Base-by-base conservation (phyloP, 2,329 filamentous ascomycete species). In the Apiospora phragmitis region DNA sequence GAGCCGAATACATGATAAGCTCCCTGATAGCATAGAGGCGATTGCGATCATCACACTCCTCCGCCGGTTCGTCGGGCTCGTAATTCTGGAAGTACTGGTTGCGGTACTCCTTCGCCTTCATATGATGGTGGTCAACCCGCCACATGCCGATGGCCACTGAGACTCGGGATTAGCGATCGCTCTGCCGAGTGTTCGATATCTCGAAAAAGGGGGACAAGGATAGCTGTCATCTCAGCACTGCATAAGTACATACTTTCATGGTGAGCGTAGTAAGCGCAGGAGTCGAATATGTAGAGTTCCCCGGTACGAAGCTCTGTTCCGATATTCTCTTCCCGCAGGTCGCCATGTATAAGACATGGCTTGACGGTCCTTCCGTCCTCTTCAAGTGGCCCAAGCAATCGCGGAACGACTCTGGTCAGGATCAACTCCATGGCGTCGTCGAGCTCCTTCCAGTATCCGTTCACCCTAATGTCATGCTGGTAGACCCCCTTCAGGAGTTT, bases 11-110 rank as follows among this genome's bases (percentile, higher is more conserved):
- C 38, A 74, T 75, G 24, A 77, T 71, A 9, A 73, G 71, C 1
- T 73, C 75, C 55, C 77, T 69, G 18, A 73, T 69, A 3, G 73
- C 72, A 62, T 79, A 78, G 2, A 79, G 70, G 24, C 73, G 72
- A 29, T 72, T 76, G 1, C 77, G 70, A 41, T 77, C 75, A 29
- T 78, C 76, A 43, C 68, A 73, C 29, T 78, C 75, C 12, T 75
- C 75, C 1, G 49, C 45, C 3, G 76, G 77, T 45, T 77, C 75
- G 65, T 73, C 74, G 0, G 72, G 73, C 9, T 65, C 51, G 32
- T 70, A 75, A 55, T 75, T 68, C 45, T 69, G 68, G 26, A 75
- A 71, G 70, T 79, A 77, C 29, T 76, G 73, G 1, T 68, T 62
- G 4, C 72, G 72, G 45, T 76, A 78, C 21, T 67, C 51, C 29